Percentiles rank a stretch among this genome's conserved stretches.
Conservation (phyloP, 2,329 filamentous ascomycete genomes). For the Berkeleyomyces basicola region DNA sequence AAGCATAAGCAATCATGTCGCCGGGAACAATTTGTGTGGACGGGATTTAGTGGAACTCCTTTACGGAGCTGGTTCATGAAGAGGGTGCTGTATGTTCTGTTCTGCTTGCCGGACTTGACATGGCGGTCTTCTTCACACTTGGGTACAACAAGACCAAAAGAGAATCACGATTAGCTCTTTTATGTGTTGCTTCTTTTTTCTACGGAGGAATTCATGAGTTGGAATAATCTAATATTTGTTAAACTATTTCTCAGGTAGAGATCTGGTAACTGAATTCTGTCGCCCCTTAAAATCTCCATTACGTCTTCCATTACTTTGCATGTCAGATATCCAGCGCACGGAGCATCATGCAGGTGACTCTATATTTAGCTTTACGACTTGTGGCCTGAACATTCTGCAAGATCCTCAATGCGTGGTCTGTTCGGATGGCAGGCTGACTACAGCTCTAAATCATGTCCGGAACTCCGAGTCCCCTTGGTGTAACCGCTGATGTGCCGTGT, state of each 20-base stretch:
- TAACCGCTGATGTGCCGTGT: background rate
- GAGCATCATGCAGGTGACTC: background rate
- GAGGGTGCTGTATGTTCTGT: background rate
- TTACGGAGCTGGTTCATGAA: constrained; percentile 1
- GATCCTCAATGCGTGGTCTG: background rate
- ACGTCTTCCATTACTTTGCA: background rate
- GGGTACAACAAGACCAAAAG: constrained; percentile 13
- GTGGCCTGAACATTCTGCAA: background rate
- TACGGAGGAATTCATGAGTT: background rate
- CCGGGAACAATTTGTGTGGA: constrained; percentile 3
- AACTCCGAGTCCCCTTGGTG: background rate
- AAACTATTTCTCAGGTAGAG: constrained; percentile 1
- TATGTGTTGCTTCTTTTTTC: constrained; percentile 7
- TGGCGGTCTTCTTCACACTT: background rate
- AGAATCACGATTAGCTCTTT: background rate
- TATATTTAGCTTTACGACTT: background rate
- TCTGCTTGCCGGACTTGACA: background rate
- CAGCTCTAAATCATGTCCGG: background rate
- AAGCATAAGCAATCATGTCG: background rate
- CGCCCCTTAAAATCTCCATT: background rate
- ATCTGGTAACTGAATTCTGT: constrained; percentile 2
- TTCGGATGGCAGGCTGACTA: background rate
- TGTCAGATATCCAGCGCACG: background rate
- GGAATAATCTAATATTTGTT: constrained; percentile 6
- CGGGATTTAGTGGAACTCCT: background rate